Percentiles rank a stretch among this genome's conserved stretches.
Conservation (phyloP, 2,329 filamentous ascomycete species). For the Parastagonospora nodorum region DNA sequence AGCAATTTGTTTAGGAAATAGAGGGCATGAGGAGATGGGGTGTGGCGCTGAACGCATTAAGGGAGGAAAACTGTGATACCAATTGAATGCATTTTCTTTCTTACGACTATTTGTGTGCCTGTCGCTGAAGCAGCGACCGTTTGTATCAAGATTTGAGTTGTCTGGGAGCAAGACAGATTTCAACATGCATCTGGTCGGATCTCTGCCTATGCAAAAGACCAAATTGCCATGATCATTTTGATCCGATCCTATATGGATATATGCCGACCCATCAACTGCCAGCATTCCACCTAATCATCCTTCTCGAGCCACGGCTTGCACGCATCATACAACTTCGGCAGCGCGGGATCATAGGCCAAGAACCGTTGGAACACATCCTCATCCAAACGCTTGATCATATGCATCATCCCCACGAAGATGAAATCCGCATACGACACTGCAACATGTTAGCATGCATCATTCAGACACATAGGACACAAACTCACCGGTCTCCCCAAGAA, state of each 20-base stretch:
- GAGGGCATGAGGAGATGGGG: background rate
- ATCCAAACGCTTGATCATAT: slow-evolving; percentile 48
- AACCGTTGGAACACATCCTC: slow-evolving; percentile 48
- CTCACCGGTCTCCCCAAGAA: slow-evolving; percentile 59
- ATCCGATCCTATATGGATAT: too few relatives aligned
- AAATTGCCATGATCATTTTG: too few relatives aligned
- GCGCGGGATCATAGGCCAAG: slow-evolving; percentile 46
- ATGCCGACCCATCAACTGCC: too few relatives aligned
- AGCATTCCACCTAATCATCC: slow-evolving; percentile 29
- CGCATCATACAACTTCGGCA: slow-evolving; percentile 47
- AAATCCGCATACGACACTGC: slow-evolving; percentile 54
- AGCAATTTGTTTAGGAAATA: slow-evolving; percentile 28
- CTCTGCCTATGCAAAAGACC: too few relatives aligned
- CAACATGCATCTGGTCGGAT: too few relatives aligned
- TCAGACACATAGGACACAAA: slow-evolving; percentile 26
- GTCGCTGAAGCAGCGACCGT: too few relatives aligned
- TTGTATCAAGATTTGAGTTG: too few relatives aligned
- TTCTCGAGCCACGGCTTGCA: slow-evolving; percentile 48
- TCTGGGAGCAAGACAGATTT: too few relatives aligned
- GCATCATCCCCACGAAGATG: slow-evolving; percentile 57
- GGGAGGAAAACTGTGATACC: too few relatives aligned
- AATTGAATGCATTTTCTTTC: too few relatives aligned
- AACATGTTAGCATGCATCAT: slow-evolving; percentile 1
- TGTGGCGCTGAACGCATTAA: background rate
- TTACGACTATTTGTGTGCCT: too few relatives aligned